Percentiles rank a stretch among this genome's conserved stretches.
Conservation (phyloP, 1,139 yeast genomes). For the Zygosaccharomyces pseudobailii region DNA sequence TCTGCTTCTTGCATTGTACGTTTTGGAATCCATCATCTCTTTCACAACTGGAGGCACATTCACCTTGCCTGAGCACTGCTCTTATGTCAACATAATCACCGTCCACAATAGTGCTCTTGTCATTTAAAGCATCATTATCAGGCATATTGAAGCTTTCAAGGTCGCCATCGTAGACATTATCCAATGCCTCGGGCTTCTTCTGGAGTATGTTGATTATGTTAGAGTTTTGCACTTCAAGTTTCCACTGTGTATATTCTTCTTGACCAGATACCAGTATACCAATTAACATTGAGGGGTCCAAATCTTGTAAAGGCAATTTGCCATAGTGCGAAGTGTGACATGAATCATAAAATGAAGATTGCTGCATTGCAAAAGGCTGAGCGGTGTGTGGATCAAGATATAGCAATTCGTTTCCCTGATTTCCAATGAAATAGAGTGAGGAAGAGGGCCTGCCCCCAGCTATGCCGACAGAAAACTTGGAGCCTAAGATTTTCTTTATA, state of each 20-base stretch:
- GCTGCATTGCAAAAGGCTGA: slow-evolving; percentile 39
- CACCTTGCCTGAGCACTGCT: slow-evolving; percentile 16
- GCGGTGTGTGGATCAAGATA: slow-evolving; percentile 91
- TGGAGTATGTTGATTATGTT: slow-evolving; percentile 27
- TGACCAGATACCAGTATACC: slow-evolving; percentile 58
- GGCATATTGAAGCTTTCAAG: slow-evolving; percentile 17
- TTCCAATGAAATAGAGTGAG: slow-evolving; percentile 87
- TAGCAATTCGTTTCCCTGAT: slow-evolving; percentile 60
- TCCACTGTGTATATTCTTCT: slow-evolving; percentile 59
- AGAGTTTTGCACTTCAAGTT: slow-evolving; percentile 31
- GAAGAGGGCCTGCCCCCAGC: slow-evolving; percentile 97
- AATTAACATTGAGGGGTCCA: slow-evolving; percentile 96
- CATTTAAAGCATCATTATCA: slow-evolving; percentile 10
- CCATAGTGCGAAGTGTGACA: slow-evolving; percentile 62
- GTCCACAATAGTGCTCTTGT: slow-evolving; percentile 11
- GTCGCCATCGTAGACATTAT: slow-evolving; percentile 14
- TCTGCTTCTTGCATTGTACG: slow-evolving; percentile 30
- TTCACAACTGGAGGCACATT: slow-evolving; percentile 6
- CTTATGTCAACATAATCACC: slow-evolving; percentile 31
- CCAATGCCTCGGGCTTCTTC: slow-evolving; percentile 16
- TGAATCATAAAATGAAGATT: slow-evolving; percentile 34
- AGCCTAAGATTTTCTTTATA: slow-evolving; percentile 50
- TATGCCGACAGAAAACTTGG: slow-evolving; percentile 75
- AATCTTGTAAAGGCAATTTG: slow-evolving; percentile 52
- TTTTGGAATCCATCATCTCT: slow-evolving; percentile 26